Evolutionary conservation across 768 basidiomycete species (phyloP).

Genomic region (Xanthoconium stramineum): DNA sequence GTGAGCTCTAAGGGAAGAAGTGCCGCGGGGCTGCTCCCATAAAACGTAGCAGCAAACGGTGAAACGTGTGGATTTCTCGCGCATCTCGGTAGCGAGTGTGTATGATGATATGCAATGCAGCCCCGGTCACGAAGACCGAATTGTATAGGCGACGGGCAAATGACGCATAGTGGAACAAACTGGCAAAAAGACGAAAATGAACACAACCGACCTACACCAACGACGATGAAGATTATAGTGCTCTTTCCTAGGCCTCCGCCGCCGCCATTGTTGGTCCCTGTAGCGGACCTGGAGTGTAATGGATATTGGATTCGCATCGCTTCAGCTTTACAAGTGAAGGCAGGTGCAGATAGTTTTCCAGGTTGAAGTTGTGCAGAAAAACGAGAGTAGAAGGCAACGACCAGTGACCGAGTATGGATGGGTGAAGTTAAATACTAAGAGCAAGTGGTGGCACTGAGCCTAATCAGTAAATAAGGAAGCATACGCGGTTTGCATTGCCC

Average conservation of each 20-base stretch:
- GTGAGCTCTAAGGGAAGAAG: background rate
- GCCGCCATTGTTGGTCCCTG: background rate
- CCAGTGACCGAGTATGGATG: background rate
- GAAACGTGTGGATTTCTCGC: background rate
- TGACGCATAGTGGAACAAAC: conserved; percentile 1
- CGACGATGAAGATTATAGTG: conserved; percentile 23
- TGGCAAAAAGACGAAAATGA: background rate
- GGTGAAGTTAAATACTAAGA: conserved; percentile 16
- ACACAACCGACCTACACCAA: conserved; percentile 25
- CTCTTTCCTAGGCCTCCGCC: conserved; percentile 5
- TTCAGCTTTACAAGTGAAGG: background rate
- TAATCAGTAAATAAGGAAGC: conserved; percentile 8
- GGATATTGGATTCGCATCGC: conserved; percentile 2
- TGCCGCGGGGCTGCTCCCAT: background rate
- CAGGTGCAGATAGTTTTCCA: background rate
- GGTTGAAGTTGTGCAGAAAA: background rate
- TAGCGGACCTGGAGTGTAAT: conserved; percentile 10
- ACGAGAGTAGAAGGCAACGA: conserved; percentile 10
- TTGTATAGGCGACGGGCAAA: background rate
- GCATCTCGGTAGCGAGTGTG: background rate
- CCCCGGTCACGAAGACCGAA: background rate
- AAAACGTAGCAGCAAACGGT: background rate
- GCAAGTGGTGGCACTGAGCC: conserved; percentile 7
- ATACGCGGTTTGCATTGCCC: conserved; percentile 18
- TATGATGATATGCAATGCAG: background rate